Base-by-base conservation (phyloP, 2,329 filamentous ascomycete species). In the Elsinoe batatas region DNA sequence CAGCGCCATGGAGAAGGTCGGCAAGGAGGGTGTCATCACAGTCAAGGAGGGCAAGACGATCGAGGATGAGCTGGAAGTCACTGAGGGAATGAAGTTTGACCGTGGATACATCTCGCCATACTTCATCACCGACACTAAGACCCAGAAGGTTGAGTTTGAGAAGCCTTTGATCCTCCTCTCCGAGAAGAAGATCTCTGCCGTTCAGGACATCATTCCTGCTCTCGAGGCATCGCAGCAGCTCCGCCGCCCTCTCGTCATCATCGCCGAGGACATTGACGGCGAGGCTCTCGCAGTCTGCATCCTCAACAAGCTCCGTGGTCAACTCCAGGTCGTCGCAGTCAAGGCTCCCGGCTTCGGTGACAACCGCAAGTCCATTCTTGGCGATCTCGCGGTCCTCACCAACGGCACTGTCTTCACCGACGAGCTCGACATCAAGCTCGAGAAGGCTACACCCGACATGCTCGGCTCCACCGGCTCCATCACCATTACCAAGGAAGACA, bases 41-140 rank as follows among this genome's bases (percentile, higher is more conserved):
- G 91, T 97, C 70, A 98, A 98, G 86, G 93, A 98, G 81, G 93
- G 93, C 72, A 98, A 97, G 87, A 97, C 93, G 59, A 85, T 95
- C 70, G 84, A 88, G 67, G 93, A 98, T 66, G 93, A 98, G 83
- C 86, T 98, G 56, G 93, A 98, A 78, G 85, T 98, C 60, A 98
- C 93, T 58, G 93, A 98, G 85, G 93, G 93, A 72, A 98, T 98
- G 93, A 90, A 93, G 74, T 98, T 98, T 78, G 93, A 98, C 82
- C 91, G 93, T 69, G 93, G 93, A 61, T 98, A 87, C 75, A 91
- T 95, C 71, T 98, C 93, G 22, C 91, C 93, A 65, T 98, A 98
- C 85, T 98, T 98, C 81, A 98, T 98, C 79, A 98, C 93, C 78
- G 93, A 98, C 69, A 78, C 90, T 82, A 98, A 98, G 85, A 75